Evolutionary conservation across 305 asterid species (phyloP).

Genomic region (Fraxinus paxiana): DNA sequence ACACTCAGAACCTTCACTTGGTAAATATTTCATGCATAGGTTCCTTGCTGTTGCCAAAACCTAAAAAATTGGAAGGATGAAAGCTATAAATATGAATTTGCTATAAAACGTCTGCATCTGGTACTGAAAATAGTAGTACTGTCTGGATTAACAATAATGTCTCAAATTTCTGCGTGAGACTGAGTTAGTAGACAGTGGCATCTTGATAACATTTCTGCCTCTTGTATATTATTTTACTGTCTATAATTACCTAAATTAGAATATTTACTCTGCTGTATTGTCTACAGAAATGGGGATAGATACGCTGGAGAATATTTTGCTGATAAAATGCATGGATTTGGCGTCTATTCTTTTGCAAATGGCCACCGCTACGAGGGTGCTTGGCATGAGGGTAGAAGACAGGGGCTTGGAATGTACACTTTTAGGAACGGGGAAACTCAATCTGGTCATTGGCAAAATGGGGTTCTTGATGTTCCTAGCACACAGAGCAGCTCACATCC

Average conservation of each 20-base stretch:
- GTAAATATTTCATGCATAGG: background rate
- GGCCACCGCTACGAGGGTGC: constrained; percentile 87
- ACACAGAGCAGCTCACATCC: constrained; percentile 58
- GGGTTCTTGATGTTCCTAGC: constrained; percentile 77
- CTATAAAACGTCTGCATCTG: background rate
- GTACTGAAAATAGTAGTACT: background rate
- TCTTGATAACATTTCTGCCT: background rate
- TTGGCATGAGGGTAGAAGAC: constrained; percentile 91
- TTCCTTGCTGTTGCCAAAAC: background rate
- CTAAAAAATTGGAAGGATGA: background rate
- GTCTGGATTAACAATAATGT: background rate
- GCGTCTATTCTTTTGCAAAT: constrained; percentile 71
- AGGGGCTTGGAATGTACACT: constrained; percentile 84
- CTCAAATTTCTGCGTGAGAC: background rate
- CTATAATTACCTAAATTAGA: background rate
- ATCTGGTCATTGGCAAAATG: constrained; percentile 87
- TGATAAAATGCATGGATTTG: constrained; percentile 92
- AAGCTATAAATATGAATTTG: background rate
- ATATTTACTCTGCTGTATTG: constrained; percentile 6
- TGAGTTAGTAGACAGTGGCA: background rate
- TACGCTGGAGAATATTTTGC: constrained; percentile 89
- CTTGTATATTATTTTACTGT: background rate
- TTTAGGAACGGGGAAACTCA: constrained; percentile 75
- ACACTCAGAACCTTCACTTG: background rate
- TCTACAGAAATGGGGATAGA: constrained; percentile 74